A percentile compares a stretch with the other conserved stretches of the same genome.
Conservation (phyloP, 116 monocot genomes). For the Posidonia oceanica region DNA sequence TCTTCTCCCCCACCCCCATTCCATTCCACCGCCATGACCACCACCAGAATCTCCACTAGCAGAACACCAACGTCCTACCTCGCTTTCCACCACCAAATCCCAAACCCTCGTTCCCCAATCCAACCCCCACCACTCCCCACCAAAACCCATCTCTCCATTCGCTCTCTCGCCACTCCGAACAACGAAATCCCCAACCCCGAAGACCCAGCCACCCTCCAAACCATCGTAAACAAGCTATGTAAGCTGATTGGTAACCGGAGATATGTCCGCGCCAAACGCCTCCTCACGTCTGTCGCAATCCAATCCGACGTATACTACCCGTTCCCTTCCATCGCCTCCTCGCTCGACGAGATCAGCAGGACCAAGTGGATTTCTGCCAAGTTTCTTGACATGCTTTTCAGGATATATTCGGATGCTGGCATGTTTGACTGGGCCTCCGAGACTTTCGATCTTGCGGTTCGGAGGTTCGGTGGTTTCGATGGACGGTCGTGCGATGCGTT, state of each 20-base stretch:
- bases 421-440: constrained; percentile 27
- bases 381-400: constrained; percentile 62
- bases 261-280: constrained; percentile 35
- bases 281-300: constrained; percentile 25
- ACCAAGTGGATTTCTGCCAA: constrained; percentile 5
- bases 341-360: constrained; percentile 22
- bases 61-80: no score
- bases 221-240: constrained; percentile 20
- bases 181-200: neutral
- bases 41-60: no score
- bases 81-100: neutral
- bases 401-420: constrained; percentile 52
- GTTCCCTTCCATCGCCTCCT: constrained; percentile 30
- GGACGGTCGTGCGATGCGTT: constrained; percentile 41
- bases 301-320: constrained; percentile 8
- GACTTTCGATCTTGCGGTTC: constrained; percentile 40
- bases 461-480: constrained; percentile 29
- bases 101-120: neutral
- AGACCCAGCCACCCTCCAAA: constrained; percentile 5
- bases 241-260: constrained; percentile 25
- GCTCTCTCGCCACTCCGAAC: neutral
- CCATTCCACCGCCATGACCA: no score
- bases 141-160: neutral
- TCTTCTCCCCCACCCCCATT: no score
- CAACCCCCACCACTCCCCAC: neutral